Conservation (phyloP, 768 basidiomycete genomes). For the Xerocomus brunneocitrinus region DNA sequence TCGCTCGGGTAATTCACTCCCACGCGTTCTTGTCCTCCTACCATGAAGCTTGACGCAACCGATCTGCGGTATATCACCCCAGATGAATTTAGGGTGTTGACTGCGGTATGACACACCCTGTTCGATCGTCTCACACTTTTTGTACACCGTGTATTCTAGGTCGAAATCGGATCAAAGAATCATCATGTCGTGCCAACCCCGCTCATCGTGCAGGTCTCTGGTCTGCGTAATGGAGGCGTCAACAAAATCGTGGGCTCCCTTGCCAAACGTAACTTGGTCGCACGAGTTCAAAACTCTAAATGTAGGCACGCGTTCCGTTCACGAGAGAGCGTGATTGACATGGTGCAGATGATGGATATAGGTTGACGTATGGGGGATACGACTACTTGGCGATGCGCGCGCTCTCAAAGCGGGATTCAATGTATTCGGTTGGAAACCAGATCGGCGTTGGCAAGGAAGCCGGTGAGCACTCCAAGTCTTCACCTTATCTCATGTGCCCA, state of each 20-base stretch:
- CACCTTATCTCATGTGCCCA: slow-evolving; percentile 3
- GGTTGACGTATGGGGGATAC: slow-evolving; percentile 97
- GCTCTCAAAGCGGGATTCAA: slow-evolving; percentile 81
- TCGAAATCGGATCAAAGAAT: slow-evolving; percentile 97
- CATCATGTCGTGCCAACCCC: slow-evolving; percentile 91
- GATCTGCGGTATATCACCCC: slow-evolving; percentile 89
- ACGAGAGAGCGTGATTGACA: slow-evolving; percentile 1
- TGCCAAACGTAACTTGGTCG: slow-evolving; percentile 88
- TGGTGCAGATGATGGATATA: slow-evolving; percentile 86
- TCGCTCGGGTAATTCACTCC: background rate
- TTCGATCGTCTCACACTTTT: slow-evolving; percentile 1
- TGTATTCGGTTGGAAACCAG: slow-evolving; percentile 93
- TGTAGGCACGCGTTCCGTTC: slow-evolving; percentile 45
- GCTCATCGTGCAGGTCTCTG: slow-evolving; percentile 89
- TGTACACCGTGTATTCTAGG: slow-evolving; percentile 40
- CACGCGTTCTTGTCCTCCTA: background rate
- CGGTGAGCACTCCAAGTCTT: slow-evolving; percentile 42
- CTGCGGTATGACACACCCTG: slow-evolving; percentile 54
- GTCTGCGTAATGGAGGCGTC: slow-evolving; percentile 87
- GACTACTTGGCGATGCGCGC: slow-evolving; percentile 94
- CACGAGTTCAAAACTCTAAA: slow-evolving; percentile 86
- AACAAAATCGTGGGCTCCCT: slow-evolving; percentile 89
- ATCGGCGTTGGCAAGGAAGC: slow-evolving; percentile 99
- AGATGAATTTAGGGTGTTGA: slow-evolving; percentile 94
- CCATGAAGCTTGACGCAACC: slow-evolving; percentile 91